Conservation (phyloP, 495 filamentous ascomycete genomes). For the Daldinia decipiens region DNA sequence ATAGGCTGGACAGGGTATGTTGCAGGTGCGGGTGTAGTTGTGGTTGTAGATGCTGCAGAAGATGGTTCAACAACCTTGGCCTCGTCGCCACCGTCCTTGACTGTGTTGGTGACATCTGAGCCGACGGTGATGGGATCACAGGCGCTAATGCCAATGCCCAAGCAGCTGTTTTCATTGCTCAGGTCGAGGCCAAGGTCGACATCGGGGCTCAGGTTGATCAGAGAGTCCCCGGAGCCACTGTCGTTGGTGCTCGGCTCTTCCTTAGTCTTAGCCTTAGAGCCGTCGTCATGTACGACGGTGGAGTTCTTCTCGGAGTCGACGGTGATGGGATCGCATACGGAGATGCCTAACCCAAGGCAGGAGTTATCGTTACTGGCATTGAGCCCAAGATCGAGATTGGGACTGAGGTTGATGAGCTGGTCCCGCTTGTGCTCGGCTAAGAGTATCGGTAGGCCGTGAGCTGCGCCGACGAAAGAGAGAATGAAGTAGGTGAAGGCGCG, state of each 20-base stretch:
- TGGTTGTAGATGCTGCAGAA: not conserved
- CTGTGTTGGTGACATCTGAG: slow-evolving; percentile 30
- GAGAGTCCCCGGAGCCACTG: slow-evolving; percentile 8
- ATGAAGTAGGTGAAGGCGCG: slow-evolving; percentile 33
- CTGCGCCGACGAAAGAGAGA: slow-evolving; percentile 32
- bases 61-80: slow-evolving; percentile 3
- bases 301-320: slow-evolving; percentile 28
- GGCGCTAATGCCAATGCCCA: slow-evolving; percentile 47
- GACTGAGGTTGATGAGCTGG: slow-evolving; percentile 32
- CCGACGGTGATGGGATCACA: slow-evolving; percentile 47
- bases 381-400: slow-evolving; percentile 21
- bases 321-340: slow-evolving; percentile 49
- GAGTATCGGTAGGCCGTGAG: slow-evolving; percentile 25
- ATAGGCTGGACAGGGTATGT: not conserved
- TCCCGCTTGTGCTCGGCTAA: slow-evolving; percentile 28
- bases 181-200: slow-evolving; percentile 17
- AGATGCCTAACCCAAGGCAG: slow-evolving; percentile 44
- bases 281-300: slow-evolving; percentile 11
- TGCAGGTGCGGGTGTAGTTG: not conserved
- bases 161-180: slow-evolving; percentile 37
- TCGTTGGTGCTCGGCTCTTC: slow-evolving; percentile 3
- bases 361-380: slow-evolving; percentile 33
- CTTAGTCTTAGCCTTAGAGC: slow-evolving; percentile 1
- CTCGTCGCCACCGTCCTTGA: not conserved
- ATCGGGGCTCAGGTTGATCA: slow-evolving; percentile 30